These are phyloP conservation scores for Pleurotus giganteus DNA, from an alignment of 768 basidiomycete species.

Conservation along the genomic window DNA sequence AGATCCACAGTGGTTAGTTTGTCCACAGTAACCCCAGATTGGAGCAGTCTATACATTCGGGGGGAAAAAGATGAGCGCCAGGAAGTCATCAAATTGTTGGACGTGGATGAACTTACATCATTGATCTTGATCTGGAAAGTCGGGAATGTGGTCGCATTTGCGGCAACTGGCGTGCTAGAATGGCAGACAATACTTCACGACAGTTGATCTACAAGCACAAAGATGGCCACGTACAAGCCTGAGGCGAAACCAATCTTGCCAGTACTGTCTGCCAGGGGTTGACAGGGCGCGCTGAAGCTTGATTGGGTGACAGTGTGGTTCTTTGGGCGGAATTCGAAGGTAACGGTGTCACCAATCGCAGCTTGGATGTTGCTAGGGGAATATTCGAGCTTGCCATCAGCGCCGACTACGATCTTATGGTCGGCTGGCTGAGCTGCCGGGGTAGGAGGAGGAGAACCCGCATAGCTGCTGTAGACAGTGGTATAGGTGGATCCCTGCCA, in stretches of 20 bases:
- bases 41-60: constrained; percentile 39
- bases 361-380: constrained; percentile 38
- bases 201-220: not conserved
- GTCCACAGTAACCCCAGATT: constrained; percentile 60
- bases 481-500: constrained; percentile 27
- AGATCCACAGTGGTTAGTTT: constrained; percentile 46
- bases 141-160: constrained; percentile 32
- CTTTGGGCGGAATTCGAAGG: constrained; percentile 43
- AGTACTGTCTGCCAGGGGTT: constrained; percentile 19
- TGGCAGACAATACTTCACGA: not conserved
- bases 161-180: constrained; percentile 37
- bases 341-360: constrained; percentile 39
- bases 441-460: constrained; percentile 27
- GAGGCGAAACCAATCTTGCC: constrained; percentile 35
- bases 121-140: constrained; percentile 41
- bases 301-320: constrained; percentile 48
- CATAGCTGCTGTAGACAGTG: constrained; percentile 40
- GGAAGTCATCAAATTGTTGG: not conserved
- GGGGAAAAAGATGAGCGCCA: constrained; percentile 26
- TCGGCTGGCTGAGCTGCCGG: constrained; percentile 23
- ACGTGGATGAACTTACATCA: constrained; percentile 23
- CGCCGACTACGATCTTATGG: constrained; percentile 39
- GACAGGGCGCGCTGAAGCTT: constrained; percentile 36
- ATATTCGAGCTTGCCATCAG: constrained; percentile 31
- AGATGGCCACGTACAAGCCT: constrained; percentile 38